Evolutionary conservation across 371 early-diverging fungal species (phyloP), one percentile per base, ranked within the genome.

Genomic region (Zancudomyces culisetae): DNA sequence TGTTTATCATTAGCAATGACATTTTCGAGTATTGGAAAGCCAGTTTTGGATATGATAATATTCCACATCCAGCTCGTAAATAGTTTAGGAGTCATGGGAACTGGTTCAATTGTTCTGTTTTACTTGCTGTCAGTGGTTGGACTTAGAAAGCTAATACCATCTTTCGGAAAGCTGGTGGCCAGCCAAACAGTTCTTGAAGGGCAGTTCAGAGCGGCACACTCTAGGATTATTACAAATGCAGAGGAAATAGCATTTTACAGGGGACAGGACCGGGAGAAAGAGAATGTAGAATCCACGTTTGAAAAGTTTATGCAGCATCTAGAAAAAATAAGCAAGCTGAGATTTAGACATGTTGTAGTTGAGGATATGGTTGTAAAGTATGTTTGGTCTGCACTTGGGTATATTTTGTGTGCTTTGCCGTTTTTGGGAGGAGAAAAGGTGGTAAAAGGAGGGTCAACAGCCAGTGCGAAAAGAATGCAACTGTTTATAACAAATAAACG

Each of bases 401-500:
- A 86, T 56, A 75, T 78, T 40, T 60, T 83, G 23, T 67, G 89
- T 40, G 83, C 85, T 18, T 70, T 87, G 49, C 88, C 88, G 30
- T 84, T 83, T 10, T 85, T 87, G 19, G 76, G 62, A 19, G 74
- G 77, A 57, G 69, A 74, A 27, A 60, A 61, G 20, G 68, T 71
- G 4, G 28, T 58, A 70, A 73, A 75, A 20, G 75, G 75, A 1
- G 66, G 66, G 43, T 64, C 67, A 55, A 77, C 76, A 74, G 83
- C 78, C 18, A 49, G 51, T 41, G 61, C 62, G 18, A 75, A 81
- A 52, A 85, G 89, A 29, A 81, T 83, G 28, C 81, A 85, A 61
- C 56, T 79, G 1, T 93, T 92, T 49, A 80, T 94, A 41, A 94
- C 95, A 57, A 87, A 87, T 60, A 86, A 84, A 56, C 78, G 87